A percentile compares a stretch with the other conserved stretches of the same genome.
Evolutionary conservation across 1,284 basidiomycete species (phyloP).

Genomic region (Heterobasidion annosum): DNA sequence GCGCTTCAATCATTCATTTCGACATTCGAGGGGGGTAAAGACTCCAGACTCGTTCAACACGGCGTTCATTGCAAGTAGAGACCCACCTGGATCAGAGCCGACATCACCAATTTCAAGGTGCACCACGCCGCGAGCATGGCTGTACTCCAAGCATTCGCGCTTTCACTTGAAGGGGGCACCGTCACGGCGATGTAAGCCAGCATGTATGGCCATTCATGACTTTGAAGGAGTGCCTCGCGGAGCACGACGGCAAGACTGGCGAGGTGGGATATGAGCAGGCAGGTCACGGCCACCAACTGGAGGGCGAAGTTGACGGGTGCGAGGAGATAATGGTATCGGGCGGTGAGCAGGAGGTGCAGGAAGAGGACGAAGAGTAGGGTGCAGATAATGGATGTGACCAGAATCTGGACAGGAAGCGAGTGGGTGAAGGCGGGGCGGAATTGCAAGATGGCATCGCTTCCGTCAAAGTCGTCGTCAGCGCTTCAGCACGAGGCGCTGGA

Average conservation of each 20-base stretch:
- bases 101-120: neutral
- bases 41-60: neutral
- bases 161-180: neutral
- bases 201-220: constrained; percentile 1
- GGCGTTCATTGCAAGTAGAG: neutral
- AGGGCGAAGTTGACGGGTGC: constrained; percentile 1
- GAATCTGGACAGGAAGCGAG: constrained; percentile 1
- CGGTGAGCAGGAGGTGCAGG: constrained; percentile 2
- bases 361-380: neutral
- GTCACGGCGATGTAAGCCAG: neutral
- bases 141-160: neutral
- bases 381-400: neutral
- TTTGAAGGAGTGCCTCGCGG: neutral
- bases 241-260: neutral
- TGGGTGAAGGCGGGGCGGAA: neutral
- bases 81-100: constrained; percentile 1
- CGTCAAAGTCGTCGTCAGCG: neutral
- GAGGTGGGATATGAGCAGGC: neutral
- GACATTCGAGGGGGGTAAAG: neutral
- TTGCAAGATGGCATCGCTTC: neutral
- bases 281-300: neutral
- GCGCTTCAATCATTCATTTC: neutral
- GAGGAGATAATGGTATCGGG: neutral
- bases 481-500: neutral
- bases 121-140: neutral